A percentile compares a stretch with the other conserved stretches of the same genome.
Conservation (phyloP, 1,139 yeast genomes). For the Sugiyamaella grinbergsii region DNA sequence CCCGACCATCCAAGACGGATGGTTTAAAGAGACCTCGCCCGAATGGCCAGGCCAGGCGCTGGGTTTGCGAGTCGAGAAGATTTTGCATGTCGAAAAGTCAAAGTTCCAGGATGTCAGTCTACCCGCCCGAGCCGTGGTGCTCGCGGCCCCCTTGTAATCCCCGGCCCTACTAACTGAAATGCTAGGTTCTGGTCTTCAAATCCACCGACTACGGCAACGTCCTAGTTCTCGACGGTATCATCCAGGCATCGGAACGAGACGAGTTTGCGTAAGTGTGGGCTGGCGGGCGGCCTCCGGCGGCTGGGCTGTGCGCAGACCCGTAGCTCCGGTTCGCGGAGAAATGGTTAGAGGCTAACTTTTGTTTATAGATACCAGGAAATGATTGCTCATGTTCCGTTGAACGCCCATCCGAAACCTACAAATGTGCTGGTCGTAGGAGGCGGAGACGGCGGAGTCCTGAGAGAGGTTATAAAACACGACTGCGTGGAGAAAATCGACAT, state of each 20-base stretch:
- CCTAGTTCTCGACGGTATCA: slow-evolving; percentile 79
- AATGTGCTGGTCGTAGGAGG: slow-evolving; percentile 87
- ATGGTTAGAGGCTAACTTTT: background rate
- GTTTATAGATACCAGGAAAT: slow-evolving; percentile 64
- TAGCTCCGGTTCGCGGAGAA: too few species aligned
- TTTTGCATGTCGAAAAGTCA: slow-evolving; percentile 72
- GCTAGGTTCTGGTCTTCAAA: slow-evolving; percentile 63
- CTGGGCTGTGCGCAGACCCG: too few species aligned
- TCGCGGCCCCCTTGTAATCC: too few species aligned
- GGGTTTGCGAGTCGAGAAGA: slow-evolving; percentile 74
- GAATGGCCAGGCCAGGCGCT: slow-evolving; percentile 98
- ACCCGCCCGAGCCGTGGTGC: slow-evolving; percentile 14
- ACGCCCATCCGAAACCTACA: slow-evolving; percentile 72
- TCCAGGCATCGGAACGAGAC: slow-evolving; percentile 87
- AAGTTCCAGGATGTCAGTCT: slow-evolving; percentile 68
- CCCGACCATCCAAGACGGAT: slow-evolving; percentile 57
- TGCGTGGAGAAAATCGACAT: slow-evolving; percentile 69
- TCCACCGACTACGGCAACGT: slow-evolving; percentile 80
- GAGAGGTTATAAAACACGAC: slow-evolving; percentile 79
- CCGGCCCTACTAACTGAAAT: slow-evolving; percentile 2
- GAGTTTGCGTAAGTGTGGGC: slow-evolving; percentile 67
- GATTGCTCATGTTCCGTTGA: slow-evolving; percentile 77
- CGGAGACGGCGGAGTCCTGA: slow-evolving; percentile 90
- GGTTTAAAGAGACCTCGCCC: slow-evolving; percentile 89
- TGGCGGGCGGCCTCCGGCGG: too few species aligned